Evolutionary conservation across 352 stramenopile genomes (phyloP).

Genomic region (Globisporangium sylvaticum): DNA sequence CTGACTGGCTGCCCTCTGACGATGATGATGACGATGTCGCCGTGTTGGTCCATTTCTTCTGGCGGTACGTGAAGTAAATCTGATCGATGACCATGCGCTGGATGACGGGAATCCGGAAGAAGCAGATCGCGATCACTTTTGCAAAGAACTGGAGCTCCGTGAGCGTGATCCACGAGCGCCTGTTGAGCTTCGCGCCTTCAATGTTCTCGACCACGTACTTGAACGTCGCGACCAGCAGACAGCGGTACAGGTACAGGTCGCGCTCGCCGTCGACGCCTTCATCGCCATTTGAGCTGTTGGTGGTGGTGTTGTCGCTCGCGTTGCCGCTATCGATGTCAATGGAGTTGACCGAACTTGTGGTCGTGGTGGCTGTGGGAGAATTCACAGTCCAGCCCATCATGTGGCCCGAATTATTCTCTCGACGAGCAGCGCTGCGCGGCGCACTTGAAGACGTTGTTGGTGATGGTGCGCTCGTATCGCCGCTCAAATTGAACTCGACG

Average conservation of each 20-base stretch:
- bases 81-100: conserved; percentile 50
- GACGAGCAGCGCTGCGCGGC: neutral
- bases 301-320: conserved; percentile 10
- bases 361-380: conserved; percentile 24
- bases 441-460: conserved; percentile 5
- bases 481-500: conserved; percentile 56
- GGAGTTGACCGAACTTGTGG: neutral
- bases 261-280: conserved; percentile 40
- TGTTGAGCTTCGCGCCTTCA: conserved; percentile 35
- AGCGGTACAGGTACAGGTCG: conserved; percentile 63
- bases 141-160: conserved; percentile 60
- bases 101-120: conserved; percentile 56
- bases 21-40: neutral
- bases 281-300: conserved; percentile 18
- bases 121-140: conserved; percentile 67
- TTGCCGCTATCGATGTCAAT: conserved; percentile 5
- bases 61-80: conserved; percentile 45
- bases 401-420: conserved; percentile 13
- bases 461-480: conserved; percentile 15
- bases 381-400: conserved; percentile 24
- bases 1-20: neutral
- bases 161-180: conserved; percentile 50
- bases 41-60: conserved; percentile 48
- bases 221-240: conserved; percentile 70
- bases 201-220: conserved; percentile 67